Conservation (phyloP, 1,284 basidiomycete genomes). For the Cutaneotrichosporon sp. region DNA sequence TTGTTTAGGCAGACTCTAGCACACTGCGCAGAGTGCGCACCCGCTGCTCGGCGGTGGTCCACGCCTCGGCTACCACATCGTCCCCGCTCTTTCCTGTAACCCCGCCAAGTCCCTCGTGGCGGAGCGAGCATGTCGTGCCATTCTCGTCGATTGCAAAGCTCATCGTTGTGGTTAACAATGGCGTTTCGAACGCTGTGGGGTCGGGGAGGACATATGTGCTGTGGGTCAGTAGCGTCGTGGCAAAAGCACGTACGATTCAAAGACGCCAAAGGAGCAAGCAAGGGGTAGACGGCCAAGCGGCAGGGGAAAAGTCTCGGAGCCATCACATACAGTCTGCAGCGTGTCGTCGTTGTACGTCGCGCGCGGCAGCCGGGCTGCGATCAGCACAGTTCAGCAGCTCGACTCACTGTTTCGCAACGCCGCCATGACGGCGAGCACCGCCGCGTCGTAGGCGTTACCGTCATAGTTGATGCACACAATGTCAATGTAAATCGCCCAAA, state of each 20-base stretch:
- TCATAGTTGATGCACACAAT: conserved; percentile 94
- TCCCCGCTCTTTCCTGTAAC: conserved; percentile 44
- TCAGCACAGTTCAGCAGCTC: not conserved
- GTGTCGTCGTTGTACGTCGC: conserved; percentile 67
- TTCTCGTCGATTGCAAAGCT: conserved; percentile 61
- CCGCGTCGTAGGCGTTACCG: conserved; percentile 88
- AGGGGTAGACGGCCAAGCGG: conserved; percentile 55
- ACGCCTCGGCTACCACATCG: conserved; percentile 34
- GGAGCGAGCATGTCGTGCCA: conserved; percentile 51
- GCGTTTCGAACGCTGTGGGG: conserved; percentile 84
- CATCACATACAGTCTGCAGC: conserved; percentile 62
- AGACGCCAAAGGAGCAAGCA: conserved; percentile 71
- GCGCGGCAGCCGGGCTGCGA: conserved; percentile 64
- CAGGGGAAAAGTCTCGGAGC: conserved; percentile 50
- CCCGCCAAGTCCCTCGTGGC: conserved; percentile 59
- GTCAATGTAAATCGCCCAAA: conserved; percentile 89
- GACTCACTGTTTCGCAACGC: conserved; percentile 76
- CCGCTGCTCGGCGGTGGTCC: conserved; percentile 34
- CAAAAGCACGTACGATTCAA: conserved; percentile 59
- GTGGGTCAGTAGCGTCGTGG: conserved; percentile 3
- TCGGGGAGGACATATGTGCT: conserved; percentile 66
- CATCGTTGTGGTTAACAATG: conserved; percentile 66
- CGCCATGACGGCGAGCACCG: conserved; percentile 77
- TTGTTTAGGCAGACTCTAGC: conserved; percentile 3
- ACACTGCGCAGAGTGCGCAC: conserved; percentile 26